These are phyloP conservation scores for Aureobasidium lini DNA, from an alignment of 2,329 filamentous ascomycete species.

Conservation along the genomic window DNA sequence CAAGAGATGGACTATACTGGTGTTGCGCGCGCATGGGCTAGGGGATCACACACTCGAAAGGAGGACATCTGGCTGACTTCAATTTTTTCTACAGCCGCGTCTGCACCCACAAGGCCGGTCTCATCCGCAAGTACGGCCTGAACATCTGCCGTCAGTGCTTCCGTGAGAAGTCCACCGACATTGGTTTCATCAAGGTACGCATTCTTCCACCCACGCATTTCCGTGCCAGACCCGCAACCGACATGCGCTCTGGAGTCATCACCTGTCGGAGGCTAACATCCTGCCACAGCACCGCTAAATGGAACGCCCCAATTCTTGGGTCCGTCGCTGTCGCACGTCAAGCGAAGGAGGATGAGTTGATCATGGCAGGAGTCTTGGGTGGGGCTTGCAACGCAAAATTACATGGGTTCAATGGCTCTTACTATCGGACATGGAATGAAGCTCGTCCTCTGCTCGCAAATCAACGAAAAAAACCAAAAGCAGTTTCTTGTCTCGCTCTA, in stretches of 20 bases:
- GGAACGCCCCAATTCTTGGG: conserved; percentile 2
- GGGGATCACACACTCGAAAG: neutral
- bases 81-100: conserved; percentile 52
- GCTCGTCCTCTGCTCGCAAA: conserved; percentile 12
- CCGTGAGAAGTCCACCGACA: conserved; percentile 60
- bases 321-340: conserved; percentile 7
- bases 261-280: conserved; percentile 10
- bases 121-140: conserved; percentile 99
- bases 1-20: neutral
- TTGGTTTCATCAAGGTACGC: conserved; percentile 60
- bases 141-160: conserved; percentile 71
- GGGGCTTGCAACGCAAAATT: conserved; percentile 9
- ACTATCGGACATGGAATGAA: conserved; percentile 15
- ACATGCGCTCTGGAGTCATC: conserved; percentile 12
- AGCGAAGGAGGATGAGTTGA: conserved; percentile 10
- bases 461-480: conserved; percentile 13
- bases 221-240: conserved; percentile 11
- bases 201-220: neutral
- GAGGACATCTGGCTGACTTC: conserved; percentile 22
- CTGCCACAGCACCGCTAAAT: conserved; percentile 27
- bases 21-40: neutral
- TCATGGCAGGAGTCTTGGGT: conserved; percentile 14
- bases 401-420: conserved; percentile 14
- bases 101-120: conserved; percentile 94
- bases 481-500: conserved; percentile 6